Conservation (phyloP, 1,284 basidiomycete species). For the Heterobasidion parviporum region DNA sequence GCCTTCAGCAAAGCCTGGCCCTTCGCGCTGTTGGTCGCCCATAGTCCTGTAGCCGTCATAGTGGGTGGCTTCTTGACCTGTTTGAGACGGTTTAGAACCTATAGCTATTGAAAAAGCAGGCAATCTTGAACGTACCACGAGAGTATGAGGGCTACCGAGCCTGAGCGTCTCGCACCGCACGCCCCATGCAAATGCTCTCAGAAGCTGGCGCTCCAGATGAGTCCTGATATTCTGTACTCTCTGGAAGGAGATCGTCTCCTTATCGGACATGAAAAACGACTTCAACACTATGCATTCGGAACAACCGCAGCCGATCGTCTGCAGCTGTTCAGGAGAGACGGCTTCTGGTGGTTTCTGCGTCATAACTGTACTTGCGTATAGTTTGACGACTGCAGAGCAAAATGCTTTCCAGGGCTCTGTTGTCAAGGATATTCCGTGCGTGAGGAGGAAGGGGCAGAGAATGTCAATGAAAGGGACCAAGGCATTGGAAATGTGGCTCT, state of each 20-base stretch:
- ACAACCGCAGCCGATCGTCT: background rate
- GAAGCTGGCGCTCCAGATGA: background rate
- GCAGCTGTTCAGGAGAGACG: background rate
- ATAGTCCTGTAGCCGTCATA: background rate
- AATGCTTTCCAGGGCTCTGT: background rate
- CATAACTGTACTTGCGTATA: background rate
- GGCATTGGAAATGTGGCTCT: background rate
- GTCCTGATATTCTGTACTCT: background rate
- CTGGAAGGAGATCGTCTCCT: background rate
- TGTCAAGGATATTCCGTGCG: background rate
- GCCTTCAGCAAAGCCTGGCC: background rate
- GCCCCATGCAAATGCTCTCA: background rate
- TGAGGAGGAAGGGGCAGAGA: background rate
- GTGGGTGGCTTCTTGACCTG: background rate
- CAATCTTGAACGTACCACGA: background rate
- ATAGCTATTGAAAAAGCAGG: background rate
- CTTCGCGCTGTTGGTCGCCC: background rate
- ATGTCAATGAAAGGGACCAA: background rate
- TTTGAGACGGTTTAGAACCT: background rate
- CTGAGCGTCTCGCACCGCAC: background rate
- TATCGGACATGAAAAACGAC: background rate
- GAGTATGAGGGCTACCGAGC: background rate
- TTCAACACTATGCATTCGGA: background rate
- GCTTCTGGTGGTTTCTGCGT: background rate
- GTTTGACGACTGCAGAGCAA: background rate